Evolutionary conservation across 2,329 filamentous ascomycete species (phyloP), one percentile per base, ranked within the genome.

Genomic region (Pseudopyricularia javanii): DNA sequence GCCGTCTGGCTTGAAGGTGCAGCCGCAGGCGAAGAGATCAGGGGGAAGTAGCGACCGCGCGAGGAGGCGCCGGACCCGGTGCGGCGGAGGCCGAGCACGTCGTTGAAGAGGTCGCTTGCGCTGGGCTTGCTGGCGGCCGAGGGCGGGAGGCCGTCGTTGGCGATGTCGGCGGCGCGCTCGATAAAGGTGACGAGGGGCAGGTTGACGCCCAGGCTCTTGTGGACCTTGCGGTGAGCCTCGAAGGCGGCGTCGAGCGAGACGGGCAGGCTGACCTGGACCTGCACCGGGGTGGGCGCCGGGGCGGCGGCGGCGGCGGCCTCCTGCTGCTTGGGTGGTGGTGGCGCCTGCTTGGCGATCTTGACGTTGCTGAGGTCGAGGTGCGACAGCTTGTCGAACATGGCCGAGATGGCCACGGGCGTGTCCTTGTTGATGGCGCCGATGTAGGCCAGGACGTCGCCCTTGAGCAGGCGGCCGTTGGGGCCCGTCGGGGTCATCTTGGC

Each of bases 291-390:
- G 3, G 54, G 47, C 3, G 57, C 53, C 2, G 61, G 12, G 52
- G 54, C 22, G 57, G 52, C 33, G 20, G 51, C n/a, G 4, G 33
- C 14, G 30, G 68, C 65, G 40, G 63, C 58, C 7, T 64, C 62
- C 11, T 66, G 60, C 55, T 69, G 66, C 55, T 69, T 67, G 59
- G 50, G 20, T 15, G 52, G 35, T 54, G 61, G 60, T 22, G 59
- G 55, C 53, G 63, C 62, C 53, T 68, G 63, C 33, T 69, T 76
- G 75, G 84, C 85, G 55, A 91, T 72, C 74, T 95, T 94, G 74
- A 97, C 91, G 74, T 97, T 95, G 74, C 86, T 93, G 24, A 98
- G 81, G 66, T 98, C 91, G 52, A 98, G 82, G 67, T 94, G 89
- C 43, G 80, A 74, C 49, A 93, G 80, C 68, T 89, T 85, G 55